Base-by-base conservation (phyloP, 1,139 yeast species). In the Candida gigantensis region DNA sequence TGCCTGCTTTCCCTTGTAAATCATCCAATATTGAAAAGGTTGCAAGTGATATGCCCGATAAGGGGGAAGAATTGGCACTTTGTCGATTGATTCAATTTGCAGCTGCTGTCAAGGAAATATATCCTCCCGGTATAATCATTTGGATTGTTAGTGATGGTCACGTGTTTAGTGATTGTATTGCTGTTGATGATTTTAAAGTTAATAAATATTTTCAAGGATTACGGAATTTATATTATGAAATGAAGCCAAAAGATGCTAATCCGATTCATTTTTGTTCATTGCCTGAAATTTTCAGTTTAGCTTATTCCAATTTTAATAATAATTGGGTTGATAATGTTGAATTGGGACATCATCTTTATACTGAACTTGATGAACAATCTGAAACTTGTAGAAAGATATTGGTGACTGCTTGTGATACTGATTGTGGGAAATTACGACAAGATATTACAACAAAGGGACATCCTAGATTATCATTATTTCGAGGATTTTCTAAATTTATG, bases 1-100 rank as follows among this genome's bases (percentile, higher is more conserved):
- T 79, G 36, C 84, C 84, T 3, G 84, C 84, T 1, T 79, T 79
- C 45, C 84, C 84, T 3, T 78, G 84, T 50, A 79, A 78, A 50
- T 76, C 83, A 0, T 76, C 82, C 11, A 79, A 79, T 44, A 43
- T 53, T 28, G 66, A 72, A 28, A 79, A 79, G 51, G 84, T 78
- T n/a, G 62, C 68, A 24, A 71, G 76, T 3, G 46, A 55, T 19
- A 50, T 59, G 33, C 84, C 84, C 1, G 84, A 79, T 46, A 57
- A 57, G 44, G 74, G 74, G 3, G 74, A 68, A 45, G 62, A 55
- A 36, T 50, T 68, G 46, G 73, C 73, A 1, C 45, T 68, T 28
- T 40, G 37, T n/a, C 52, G 62, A 25, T 51, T 68, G 30, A 58
- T 67, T 30, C 42, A 50, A 2, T 68, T 68, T 50, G 58, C 68